phyloP scores from a whole-genome alignment of 305 asterid species.

The Rubia tinctorum region DNA sequence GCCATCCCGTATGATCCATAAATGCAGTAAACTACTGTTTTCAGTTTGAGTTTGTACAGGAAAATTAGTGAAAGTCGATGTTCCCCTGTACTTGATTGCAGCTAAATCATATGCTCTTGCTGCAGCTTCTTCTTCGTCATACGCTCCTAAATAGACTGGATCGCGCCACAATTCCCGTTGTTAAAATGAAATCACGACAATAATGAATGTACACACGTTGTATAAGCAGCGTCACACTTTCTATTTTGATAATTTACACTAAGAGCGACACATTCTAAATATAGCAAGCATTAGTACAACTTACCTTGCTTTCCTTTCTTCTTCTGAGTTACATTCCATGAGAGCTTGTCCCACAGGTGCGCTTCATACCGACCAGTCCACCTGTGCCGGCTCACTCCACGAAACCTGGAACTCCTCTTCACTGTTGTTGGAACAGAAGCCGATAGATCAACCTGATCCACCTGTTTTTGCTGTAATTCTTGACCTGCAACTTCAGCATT shows the following conservation, averaged over 20 bases:
- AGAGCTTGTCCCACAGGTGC: constrained; percentile 78
- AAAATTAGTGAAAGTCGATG: constrained; percentile 64
- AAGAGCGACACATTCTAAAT: background rate
- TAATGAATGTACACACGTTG: constrained; percentile 14
- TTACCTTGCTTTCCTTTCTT: constrained; percentile 85
- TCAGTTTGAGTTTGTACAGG: constrained; percentile 31
- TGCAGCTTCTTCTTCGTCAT: constrained; percentile 72
- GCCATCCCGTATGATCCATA: background rate
- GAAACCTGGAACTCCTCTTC: constrained; percentile 72
- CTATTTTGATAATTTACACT: background rate
- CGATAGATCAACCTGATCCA: constrained; percentile 26
- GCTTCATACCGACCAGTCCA: constrained; percentile 90
- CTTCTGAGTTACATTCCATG: constrained; percentile 79
- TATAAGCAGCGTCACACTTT: background rate
- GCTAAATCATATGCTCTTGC: constrained; percentile 78
- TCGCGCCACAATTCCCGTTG: constrained; percentile 21
- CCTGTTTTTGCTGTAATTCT: constrained; percentile 22
- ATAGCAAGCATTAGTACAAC: background rate
- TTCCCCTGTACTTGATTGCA: constrained; percentile 77
- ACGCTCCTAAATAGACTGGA: constrained; percentile 79
- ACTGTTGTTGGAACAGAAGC: constrained; percentile 46
- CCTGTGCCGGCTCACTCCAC: constrained; percentile 75
- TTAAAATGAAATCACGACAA: constrained; percentile 14
- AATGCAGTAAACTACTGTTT: background rate
- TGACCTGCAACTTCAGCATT: constrained; percentile 9